A percentile compares a stretch with the other conserved stretches of the same genome.
Evolutionary conservation across 2,329 filamentous ascomycete genomes (phyloP).

Genomic region (Mycosphaerella arachidis): DNA sequence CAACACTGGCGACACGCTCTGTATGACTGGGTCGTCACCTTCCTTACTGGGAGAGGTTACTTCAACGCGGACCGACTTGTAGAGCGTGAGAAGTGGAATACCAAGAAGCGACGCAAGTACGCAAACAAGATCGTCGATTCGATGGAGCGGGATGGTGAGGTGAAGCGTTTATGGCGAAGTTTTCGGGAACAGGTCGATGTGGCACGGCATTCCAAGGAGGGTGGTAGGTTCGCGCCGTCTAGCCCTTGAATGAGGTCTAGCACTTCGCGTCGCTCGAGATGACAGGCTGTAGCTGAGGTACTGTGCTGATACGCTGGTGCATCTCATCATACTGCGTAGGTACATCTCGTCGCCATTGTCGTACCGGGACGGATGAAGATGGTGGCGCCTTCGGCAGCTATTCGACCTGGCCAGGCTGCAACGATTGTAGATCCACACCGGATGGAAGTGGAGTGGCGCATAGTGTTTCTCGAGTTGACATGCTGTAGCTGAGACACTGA

Average conservation of each 20-base stretch:
- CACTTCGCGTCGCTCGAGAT: neutral
- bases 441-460: too few relatives aligned
- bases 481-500: too few relatives aligned
- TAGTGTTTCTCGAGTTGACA: too few relatives aligned
- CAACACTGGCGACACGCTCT: conserved; percentile 72
- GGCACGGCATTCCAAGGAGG: conserved; percentile 49
- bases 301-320: too few relatives aligned
- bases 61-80: conserved; percentile 55
- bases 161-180: conserved; percentile 59
- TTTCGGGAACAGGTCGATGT: conserved; percentile 61
- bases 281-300: neutral
- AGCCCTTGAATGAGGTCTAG: conserved; percentile 3
- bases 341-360: neutral
- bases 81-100: conserved; percentile 57
- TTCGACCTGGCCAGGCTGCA: too few relatives aligned
- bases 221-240: conserved; percentile 19
- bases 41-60: conserved; percentile 56
- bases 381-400: too few relatives aligned
- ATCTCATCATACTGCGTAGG: too few relatives aligned
- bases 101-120: conserved; percentile 54
- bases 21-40: conserved; percentile 65
- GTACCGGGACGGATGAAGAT: too few relatives aligned
- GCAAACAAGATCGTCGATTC: conserved; percentile 60
- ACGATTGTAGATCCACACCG: too few relatives aligned
- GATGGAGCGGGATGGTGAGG: conserved; percentile 58